These are phyloP conservation scores for Trichoderma endophyticum DNA, from an alignment of 2,329 filamentous ascomycete species.

Conservation along the genomic window DNA sequence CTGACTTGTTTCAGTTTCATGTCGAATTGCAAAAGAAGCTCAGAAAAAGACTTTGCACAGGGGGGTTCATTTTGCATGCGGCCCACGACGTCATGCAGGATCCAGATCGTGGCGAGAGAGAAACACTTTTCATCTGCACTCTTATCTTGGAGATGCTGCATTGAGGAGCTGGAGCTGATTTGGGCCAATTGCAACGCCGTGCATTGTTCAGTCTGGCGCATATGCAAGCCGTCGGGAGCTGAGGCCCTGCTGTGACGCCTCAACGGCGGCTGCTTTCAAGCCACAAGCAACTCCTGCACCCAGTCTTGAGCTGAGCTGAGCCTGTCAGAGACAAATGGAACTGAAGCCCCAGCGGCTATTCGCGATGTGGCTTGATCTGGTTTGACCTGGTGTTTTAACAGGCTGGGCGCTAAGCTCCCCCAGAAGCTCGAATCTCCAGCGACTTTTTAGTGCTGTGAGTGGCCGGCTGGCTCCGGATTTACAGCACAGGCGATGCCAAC, in stretches of 20 bases:
- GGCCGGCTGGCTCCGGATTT: constrained; percentile 17
- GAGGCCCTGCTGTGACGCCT: not conserved
- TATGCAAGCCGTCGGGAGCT: not conserved
- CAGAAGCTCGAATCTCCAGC: not conserved
- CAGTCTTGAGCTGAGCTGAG: not conserved
- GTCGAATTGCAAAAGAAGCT: not conserved
- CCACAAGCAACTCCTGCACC: not conserved
- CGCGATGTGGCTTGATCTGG: not conserved
- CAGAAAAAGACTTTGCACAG: not conserved
- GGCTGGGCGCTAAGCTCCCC: constrained; percentile 1
- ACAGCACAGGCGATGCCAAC: not conserved
- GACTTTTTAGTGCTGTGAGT: not conserved
- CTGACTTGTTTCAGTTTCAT: not conserved
- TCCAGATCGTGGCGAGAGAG: not conserved
- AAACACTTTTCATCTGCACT: not conserved
- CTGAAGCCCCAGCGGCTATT: not conserved
- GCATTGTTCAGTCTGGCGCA: not conserved
- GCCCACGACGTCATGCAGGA: not conserved
- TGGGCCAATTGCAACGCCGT: not conserved
- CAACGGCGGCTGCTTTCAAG: not conserved
- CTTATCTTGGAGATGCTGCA: not conserved
- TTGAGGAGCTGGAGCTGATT: not conserved
- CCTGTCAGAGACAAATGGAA: not conserved
- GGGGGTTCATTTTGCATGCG: not conserved
- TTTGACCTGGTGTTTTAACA: not conserved